A percentile compares a stretch with the other conserved stretches of the same genome.
Conservation (phyloP, 1,284 basidiomycete species). For the Apiotrichum gamsii region DNA sequence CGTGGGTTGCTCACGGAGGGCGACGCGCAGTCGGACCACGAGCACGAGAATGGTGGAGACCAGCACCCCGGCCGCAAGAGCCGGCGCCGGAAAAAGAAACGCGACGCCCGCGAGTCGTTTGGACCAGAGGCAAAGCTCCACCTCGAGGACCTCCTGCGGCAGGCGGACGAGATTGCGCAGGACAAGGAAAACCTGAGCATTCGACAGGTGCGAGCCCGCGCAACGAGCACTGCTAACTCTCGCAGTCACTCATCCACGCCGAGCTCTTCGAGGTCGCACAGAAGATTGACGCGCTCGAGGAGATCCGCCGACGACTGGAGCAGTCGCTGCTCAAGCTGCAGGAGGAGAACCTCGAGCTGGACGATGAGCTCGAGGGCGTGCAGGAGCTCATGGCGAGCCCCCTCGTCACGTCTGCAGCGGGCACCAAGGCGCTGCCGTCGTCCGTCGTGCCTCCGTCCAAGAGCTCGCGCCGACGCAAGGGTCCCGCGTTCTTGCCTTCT, state of each 20-base stretch:
- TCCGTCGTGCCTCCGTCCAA: conserved; percentile 12
- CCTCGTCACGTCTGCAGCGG: conserved; percentile 35
- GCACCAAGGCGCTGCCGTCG: conserved; percentile 34
- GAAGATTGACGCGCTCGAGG: conserved; percentile 81
- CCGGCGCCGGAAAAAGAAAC: conserved; percentile 57
- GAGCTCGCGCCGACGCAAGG: conserved; percentile 48
- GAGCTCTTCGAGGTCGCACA: conserved; percentile 81
- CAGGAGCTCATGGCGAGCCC: conserved; percentile 67
- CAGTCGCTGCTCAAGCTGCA: conserved; percentile 77
- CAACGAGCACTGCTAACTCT: background rate
- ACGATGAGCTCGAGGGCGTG: conserved; percentile 87
- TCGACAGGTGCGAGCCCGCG: conserved; percentile 64
- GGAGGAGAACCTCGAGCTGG: conserved; percentile 91
- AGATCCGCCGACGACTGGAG: conserved; percentile 72
- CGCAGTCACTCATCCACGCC: conserved; percentile 67
- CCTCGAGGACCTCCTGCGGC: conserved; percentile 70
- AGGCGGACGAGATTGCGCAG: conserved; percentile 72
- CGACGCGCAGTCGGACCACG: conserved; percentile 18
- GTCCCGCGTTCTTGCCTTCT: conserved; percentile 90
- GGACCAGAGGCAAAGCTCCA: conserved; percentile 63
- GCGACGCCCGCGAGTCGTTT: conserved; percentile 59
- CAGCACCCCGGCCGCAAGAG: conserved; percentile 46
- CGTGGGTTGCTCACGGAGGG: conserved; percentile 63
- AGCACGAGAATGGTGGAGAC: conserved; percentile 8
- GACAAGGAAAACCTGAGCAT: conserved; percentile 88